Conservation (phyloP, 352 stramenopile genomes). For the Pythium coloratum region DNA sequence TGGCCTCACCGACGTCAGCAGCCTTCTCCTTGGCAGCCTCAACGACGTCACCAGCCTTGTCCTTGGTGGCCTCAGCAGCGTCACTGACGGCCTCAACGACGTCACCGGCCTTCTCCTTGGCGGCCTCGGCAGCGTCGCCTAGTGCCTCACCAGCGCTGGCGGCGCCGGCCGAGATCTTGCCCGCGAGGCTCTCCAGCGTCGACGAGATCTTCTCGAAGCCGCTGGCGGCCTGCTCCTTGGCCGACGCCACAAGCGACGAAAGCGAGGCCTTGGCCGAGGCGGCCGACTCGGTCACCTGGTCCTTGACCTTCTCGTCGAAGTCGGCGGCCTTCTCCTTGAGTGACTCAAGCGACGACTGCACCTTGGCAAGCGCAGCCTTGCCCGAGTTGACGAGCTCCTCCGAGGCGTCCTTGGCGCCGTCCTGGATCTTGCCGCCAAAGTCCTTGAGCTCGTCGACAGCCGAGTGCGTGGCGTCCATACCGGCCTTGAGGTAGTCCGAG, state of each 20-base stretch:
- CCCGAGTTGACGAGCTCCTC: slow-evolving; percentile 46
- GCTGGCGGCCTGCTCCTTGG: slow-evolving; percentile 46
- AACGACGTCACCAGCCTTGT: slow-evolving; percentile 25
- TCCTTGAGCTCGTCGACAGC: slow-evolving; percentile 70
- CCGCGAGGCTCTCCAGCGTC: slow-evolving; percentile 41
- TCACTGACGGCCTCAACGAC: slow-evolving; percentile 41
- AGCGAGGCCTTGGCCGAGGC: slow-evolving; percentile 54
- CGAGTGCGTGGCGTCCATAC: slow-evolving; percentile 61
- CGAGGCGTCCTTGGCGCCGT: slow-evolving; percentile 51
- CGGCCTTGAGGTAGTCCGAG: slow-evolving; percentile 56
- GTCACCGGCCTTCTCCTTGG: slow-evolving; percentile 50
- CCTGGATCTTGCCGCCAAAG: slow-evolving; percentile 49
- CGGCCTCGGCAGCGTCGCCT: slow-evolving; percentile 38
- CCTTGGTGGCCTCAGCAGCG: slow-evolving; percentile 45
- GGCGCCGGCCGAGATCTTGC: slow-evolving; percentile 14
- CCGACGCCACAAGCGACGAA: slow-evolving; percentile 44
- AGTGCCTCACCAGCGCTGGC: slow-evolving; percentile 34
- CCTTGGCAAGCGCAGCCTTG: slow-evolving; percentile 50
- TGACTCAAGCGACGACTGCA: slow-evolving; percentile 15
- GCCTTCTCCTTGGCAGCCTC: slow-evolving; percentile 51
- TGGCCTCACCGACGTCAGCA: slow-evolving; percentile 32
- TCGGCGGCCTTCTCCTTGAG: slow-evolving; percentile 60
- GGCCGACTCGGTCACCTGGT: slow-evolving; percentile 41
- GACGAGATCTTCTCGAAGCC: slow-evolving; percentile 59
- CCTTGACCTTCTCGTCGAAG: slow-evolving; percentile 45